Conservation (phyloP, 1,284 basidiomycete genomes). For the Trametes hirsuta region DNA sequence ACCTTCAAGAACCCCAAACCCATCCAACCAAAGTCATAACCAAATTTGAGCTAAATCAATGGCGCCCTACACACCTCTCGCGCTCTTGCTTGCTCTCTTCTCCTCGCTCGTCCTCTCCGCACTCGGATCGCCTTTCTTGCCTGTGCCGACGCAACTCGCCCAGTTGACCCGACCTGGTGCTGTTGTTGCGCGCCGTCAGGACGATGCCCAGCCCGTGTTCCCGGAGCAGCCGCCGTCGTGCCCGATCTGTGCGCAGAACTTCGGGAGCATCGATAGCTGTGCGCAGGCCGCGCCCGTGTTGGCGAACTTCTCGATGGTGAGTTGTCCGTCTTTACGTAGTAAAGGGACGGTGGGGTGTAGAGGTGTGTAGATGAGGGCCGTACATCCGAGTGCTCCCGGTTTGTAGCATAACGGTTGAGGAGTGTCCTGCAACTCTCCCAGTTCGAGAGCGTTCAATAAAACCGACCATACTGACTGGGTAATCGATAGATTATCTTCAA, state of each 20-base stretch:
- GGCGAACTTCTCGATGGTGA: slow-evolving; percentile 58
- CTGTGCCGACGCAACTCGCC: slow-evolving; percentile 6
- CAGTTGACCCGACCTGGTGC: neutral
- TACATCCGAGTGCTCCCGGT: neutral
- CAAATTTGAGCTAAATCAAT: neutral
- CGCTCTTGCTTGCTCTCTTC: slow-evolving; percentile 12
- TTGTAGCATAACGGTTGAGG: neutral
- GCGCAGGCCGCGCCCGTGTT: slow-evolving; percentile 59
- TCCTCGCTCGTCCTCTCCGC: slow-evolving; percentile 12
- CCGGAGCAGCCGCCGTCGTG: slow-evolving; percentile 55
- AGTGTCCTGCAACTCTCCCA: neutral
- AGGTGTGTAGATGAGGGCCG: neutral
- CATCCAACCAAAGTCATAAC: no score
- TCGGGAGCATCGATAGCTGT: slow-evolving; percentile 56
- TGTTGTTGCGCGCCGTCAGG: slow-evolving; percentile 8
- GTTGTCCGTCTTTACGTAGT: slow-evolving; percentile 15
- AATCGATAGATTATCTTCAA: slow-evolving; percentile 58
- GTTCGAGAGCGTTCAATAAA: neutral
- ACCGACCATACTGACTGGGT: neutral
- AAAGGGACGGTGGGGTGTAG: neutral
- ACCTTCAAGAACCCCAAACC: neutral
- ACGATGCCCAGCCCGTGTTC: slow-evolving; percentile 45
- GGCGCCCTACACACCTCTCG: slow-evolving; percentile 15
- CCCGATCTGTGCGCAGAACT: slow-evolving; percentile 55
- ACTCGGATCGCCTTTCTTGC: slow-evolving; percentile 17